A percentile compares a stretch with the other conserved stretches of the same genome.
Conservation (phyloP, 306 rosid species). For the Aeschynomene evenia region DNA sequence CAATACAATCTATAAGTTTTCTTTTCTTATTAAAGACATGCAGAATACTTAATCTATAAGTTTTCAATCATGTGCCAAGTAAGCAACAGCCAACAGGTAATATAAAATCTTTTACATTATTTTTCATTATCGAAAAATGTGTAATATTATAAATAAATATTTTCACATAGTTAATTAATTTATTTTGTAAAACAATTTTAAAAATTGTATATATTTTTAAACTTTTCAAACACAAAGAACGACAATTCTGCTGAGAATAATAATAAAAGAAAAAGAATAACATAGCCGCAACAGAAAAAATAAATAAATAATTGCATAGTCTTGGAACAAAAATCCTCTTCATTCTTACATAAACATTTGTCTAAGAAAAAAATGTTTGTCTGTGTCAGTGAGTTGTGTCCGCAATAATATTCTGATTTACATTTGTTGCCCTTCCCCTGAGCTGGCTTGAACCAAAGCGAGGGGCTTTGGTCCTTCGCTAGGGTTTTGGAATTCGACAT, state of each 20-base stretch:
- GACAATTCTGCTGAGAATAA: background rate
- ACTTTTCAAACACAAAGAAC: background rate
- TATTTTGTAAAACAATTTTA: background rate
- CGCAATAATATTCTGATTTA: slow-evolving; percentile 30
- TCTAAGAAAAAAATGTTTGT: slow-evolving; percentile 8
- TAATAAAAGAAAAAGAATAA: background rate
- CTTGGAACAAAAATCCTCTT: background rate
- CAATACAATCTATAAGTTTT: too few species aligned
- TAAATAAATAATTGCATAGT: background rate
- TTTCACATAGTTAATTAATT: background rate
- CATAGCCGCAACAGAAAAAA: background rate
- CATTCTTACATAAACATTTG: background rate
- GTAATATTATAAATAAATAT: too few species aligned
- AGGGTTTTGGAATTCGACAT: slow-evolving; percentile 55
- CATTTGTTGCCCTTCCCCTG: slow-evolving; percentile 19
- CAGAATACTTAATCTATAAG: background rate
- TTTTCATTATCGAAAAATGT: too few species aligned
- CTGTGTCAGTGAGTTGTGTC: slow-evolving; percentile 31
- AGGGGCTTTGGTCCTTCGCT: slow-evolving; percentile 64
- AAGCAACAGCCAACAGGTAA: background rate
- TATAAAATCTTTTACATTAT: too few species aligned
- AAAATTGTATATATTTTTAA: background rate
- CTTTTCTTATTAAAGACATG: too few species aligned
- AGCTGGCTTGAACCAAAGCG: slow-evolving; percentile 50
- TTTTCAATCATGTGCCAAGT: background rate